phyloP scores from a whole-genome alignment of 1,139 yeast genomes.

The Casaregolazyma suthepensis region DNA sequence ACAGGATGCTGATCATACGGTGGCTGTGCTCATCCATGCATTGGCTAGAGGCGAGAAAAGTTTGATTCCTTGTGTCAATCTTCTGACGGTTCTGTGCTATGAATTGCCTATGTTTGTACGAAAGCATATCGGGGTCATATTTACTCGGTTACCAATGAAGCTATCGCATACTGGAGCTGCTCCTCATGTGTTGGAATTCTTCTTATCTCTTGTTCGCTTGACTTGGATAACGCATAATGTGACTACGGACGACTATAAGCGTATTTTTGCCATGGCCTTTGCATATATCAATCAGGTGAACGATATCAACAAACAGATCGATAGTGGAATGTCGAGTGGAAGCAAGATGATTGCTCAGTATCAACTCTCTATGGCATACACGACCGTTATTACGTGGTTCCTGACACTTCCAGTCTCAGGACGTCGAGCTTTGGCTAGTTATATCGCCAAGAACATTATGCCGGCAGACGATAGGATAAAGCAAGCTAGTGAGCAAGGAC shows the following conservation, averaged over 20 bases:
- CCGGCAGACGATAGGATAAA: slow-evolving; percentile 39
- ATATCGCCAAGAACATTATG: slow-evolving; percentile 54
- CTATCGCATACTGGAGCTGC: slow-evolving; percentile 65
- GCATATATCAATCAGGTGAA: slow-evolving; percentile 68
- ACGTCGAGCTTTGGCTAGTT: slow-evolving; percentile 55
- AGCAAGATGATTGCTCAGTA: slow-evolving; percentile 40
- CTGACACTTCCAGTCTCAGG: slow-evolving; percentile 56
- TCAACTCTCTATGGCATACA: slow-evolving; percentile 49
- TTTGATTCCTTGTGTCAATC: slow-evolving; percentile 72
- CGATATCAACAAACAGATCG: slow-evolving; percentile 36
- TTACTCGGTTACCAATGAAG: slow-evolving; percentile 65
- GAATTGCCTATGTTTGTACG: slow-evolving; percentile 72
- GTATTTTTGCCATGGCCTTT: slow-evolving; percentile 80
- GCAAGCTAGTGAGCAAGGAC: slow-evolving; percentile 45
- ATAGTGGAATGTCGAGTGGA: slow-evolving; percentile 13
- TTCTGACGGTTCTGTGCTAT: slow-evolving; percentile 70
- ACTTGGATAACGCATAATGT: slow-evolving; percentile 67
- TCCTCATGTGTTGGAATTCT: slow-evolving; percentile 71
- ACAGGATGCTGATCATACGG: slow-evolving; percentile 62
- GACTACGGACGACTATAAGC: slow-evolving; percentile 67
- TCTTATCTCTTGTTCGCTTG: slow-evolving; percentile 57
- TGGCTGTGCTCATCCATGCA: slow-evolving; percentile 58
- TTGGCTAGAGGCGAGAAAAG: slow-evolving; percentile 73
- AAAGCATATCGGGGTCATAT: slow-evolving; percentile 57
- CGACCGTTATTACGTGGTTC: slow-evolving; percentile 69